Evolutionary conservation across 768 basidiomycete genomes (phyloP), one percentile per base, ranked within the genome.

Genomic region (Lactarius quietus): DNA sequence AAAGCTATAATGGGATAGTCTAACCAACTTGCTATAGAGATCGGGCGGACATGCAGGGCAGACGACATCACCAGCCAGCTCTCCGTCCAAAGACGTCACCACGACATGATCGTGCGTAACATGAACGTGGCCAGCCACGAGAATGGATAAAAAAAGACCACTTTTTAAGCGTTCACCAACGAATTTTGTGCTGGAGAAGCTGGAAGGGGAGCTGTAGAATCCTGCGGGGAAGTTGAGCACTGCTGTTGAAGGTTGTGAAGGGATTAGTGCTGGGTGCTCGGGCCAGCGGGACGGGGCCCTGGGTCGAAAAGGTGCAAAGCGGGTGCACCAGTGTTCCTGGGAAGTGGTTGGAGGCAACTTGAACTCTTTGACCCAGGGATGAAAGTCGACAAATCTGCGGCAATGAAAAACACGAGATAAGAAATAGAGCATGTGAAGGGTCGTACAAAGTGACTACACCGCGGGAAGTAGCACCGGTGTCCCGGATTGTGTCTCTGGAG

Each of bases 401-500:
- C 18, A 43, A 33, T 26, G 31, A 20, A 14, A 7, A 15, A n/a
- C 0, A 23, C 2, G 1, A 6, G 2, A 35, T 45, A 17, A 64
- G 63, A n/a, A 31, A 39, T 26, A 15, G 29, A 26, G 18, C 12
- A 8, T n/a, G 15, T 8, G 29, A 35, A 4, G n/a, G 4, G n/a
- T 20, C n/a, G 6, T 26, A 7, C 36, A 17, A 31, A 43, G 64
- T 31, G 43, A 45, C 64, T 57, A 65, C 64, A 3, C 10, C n/a
- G 54, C 33, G 53, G 54, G 53, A 48, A 5, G 48, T 56, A 14
- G 48, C 23, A 26, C 17, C 39, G 20, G 9, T 20, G 36, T 45
- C 29, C 36, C 45, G 58, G 59, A 48, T 31, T 39, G 53, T 3
- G 23, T 61, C 28, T 28, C 20, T 1, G n/a, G n/a, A 20, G n/a